phyloP scores from a whole-genome alignment of 129 eudicot species.

The Glebionis coronaria region DNA sequence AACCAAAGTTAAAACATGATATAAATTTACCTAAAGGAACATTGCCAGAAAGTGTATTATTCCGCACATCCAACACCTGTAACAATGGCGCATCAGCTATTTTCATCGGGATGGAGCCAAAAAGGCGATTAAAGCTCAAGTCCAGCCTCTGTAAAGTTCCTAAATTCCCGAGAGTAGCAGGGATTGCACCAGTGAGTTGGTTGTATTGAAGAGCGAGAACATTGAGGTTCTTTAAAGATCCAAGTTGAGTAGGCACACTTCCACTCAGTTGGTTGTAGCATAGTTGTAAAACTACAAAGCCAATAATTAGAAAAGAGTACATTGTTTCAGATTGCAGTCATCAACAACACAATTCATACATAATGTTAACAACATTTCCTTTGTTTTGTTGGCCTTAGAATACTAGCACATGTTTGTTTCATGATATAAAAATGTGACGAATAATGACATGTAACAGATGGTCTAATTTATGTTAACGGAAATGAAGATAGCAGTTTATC shows the following conservation, averaged over 20 bases:
- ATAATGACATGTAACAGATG: background rate
- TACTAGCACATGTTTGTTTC: conserved; percentile 14
- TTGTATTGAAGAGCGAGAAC: conserved; percentile 91
- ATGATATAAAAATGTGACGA: background rate
- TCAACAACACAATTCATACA: background rate
- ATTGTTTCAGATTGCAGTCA: no score
- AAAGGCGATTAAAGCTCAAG: conserved; percentile 70
- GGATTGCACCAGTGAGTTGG: conserved; percentile 82
- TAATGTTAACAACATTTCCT: background rate
- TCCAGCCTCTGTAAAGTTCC: conserved; percentile 58
- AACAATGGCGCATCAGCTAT: conserved; percentile 66
- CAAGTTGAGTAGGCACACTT: conserved; percentile 75
- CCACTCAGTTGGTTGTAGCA: conserved; percentile 87
- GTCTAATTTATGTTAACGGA: background rate
- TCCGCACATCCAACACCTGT: conserved; percentile 67
- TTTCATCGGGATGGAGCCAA: conserved; percentile 73
- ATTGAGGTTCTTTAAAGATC: conserved; percentile 67
- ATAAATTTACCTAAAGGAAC: conserved; percentile 72
- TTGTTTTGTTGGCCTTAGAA: no score
- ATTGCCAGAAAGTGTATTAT: conserved; percentile 83
- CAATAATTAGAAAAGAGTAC: conserved; percentile 3
- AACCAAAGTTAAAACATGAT: background rate
- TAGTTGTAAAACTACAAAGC: conserved; percentile 72
- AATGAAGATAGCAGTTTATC: background rate
- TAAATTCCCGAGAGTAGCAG: conserved; percentile 77